A percentile compares a stretch with the other conserved stretches of the same genome.
phyloP scores from a whole-genome alignment of 768 basidiomycete species.

The Psilocybe cyanescens region DNA sequence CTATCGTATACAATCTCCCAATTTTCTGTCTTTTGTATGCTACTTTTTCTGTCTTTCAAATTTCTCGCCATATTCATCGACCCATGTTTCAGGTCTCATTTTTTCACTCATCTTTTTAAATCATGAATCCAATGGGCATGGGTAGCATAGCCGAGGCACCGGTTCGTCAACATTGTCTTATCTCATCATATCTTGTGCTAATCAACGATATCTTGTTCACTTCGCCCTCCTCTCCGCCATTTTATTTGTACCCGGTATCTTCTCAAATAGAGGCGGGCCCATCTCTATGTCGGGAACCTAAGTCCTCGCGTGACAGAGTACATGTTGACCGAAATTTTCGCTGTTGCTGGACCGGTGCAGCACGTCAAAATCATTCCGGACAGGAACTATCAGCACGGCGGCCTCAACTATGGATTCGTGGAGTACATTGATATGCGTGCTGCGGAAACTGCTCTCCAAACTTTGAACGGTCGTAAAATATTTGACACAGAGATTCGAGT shows the following conservation, averaged over 20 bases:
- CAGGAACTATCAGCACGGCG: constrained; percentile 98
- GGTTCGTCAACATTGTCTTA: constrained; percentile 48
- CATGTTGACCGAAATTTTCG: constrained; percentile 98
- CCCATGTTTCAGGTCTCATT: constrained; percentile 43
- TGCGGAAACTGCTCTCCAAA: constrained; percentile 98
- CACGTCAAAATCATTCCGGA: constrained; percentile 99
- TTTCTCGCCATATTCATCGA: constrained; percentile 18
- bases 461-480: constrained; percentile 98
- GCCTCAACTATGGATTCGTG: constrained; percentile 99
- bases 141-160: constrained; percentile 74
- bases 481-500: constrained; percentile 99
- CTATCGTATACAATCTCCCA: constrained; percentile 50
- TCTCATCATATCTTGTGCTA: constrained; percentile 28
- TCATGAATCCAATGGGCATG: constrained; percentile 83
- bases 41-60: constrained; percentile 25
- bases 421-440: constrained; percentile 99
- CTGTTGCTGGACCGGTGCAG: constrained; percentile 95
- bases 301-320: constrained; percentile 98
- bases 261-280: constrained; percentile 76
- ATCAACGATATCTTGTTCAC: constrained; percentile 28
- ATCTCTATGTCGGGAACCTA: constrained; percentile 98
- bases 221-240: constrained; percentile 22
- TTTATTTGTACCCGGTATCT: constrained; percentile 23
- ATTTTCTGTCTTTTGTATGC: constrained; percentile 58
- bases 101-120: constrained; percentile 57